Evolutionary conservation across 108 stramenopile genomes (phyloP).

Genomic region (Epithemia pelagica): DNA sequence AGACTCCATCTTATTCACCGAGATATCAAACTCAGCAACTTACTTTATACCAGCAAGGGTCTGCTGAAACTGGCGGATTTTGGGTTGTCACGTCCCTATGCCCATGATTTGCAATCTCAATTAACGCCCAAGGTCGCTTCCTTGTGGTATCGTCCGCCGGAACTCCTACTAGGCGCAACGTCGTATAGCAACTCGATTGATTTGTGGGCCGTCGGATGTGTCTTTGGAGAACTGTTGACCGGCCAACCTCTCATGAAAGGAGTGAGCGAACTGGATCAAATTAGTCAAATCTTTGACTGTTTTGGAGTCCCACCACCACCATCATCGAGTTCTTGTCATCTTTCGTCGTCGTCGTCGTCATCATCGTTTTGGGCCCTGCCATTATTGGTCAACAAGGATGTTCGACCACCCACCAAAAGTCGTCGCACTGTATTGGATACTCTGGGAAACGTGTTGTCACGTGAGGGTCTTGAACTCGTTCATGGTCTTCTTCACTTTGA

Average conservation of each 20-base stretch:
- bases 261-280: constrained; percentile 68
- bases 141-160: constrained; percentile 91
- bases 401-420: not conserved
- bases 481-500: constrained; percentile 46
- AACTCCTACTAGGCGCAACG: constrained; percentile 51
- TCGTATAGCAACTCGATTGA: constrained; percentile 70
- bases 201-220: constrained; percentile 80
- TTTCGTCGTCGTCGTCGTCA: not conserved
- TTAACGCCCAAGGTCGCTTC: constrained; percentile 88
- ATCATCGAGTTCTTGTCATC: not conserved
- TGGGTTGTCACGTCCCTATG: constrained; percentile 71
- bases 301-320: constrained; percentile 59
- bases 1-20: constrained; percentile 59
- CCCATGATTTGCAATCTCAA: not conserved
- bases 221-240: constrained; percentile 79
- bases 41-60: constrained; percentile 51
- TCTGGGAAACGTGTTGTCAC: constrained; percentile 16
- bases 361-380: not conserved
- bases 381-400: not conserved
- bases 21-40: constrained; percentile 76
- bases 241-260: constrained; percentile 74
- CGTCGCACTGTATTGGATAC: constrained; percentile 19
- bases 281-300: constrained; percentile 60
- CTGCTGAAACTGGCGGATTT: constrained; percentile 77
- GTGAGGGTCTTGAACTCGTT: constrained; percentile 41